Evolutionary conservation across 2,329 filamentous ascomycete genomes (phyloP).

Genomic region (Scytalidium sp.): DNA sequence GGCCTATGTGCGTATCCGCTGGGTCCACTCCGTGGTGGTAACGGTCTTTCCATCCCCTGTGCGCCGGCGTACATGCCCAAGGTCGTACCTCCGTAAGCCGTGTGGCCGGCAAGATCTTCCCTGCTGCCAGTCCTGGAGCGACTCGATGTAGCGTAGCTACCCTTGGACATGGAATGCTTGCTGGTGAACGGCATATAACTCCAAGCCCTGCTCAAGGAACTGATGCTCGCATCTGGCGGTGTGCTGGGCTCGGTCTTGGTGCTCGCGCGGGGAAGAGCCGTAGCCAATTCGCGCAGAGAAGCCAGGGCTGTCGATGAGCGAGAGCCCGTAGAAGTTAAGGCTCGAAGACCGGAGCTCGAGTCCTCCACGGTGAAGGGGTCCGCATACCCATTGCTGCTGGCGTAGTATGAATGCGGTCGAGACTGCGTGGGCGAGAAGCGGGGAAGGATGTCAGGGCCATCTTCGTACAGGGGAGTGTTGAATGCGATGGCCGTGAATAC

Average conservation of each 20-base stretch:
- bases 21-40: constrained; percentile 51
- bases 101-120: constrained; percentile 29
- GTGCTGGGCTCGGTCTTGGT: background rate
- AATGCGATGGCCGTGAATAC: constrained; percentile 36
- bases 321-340: constrained; percentile 1
- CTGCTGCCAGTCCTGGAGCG: constrained; percentile 34
- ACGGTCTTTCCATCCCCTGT: constrained; percentile 48
- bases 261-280: constrained; percentile 18
- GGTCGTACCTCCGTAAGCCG: background rate
- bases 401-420: constrained; percentile 50
- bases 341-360: constrained; percentile 35
- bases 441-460: constrained; percentile 61
- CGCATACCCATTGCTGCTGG: constrained; percentile 44
- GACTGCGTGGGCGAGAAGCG: constrained; percentile 61
- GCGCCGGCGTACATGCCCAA: constrained; percentile 6
- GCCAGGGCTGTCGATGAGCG: constrained; percentile 22
- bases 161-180: too few relatives aligned
- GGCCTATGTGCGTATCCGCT: constrained; percentile 50
- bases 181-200: constrained; percentile 26
- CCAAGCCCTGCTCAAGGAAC: constrained; percentile 17
- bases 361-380: constrained; percentile 32
- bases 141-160: too few relatives aligned
- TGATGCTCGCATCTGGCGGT: background rate
- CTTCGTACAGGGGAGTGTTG: constrained; percentile 25
- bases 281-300: constrained; percentile 23